A percentile compares a stretch with the other conserved stretches of the same genome.
Conservation (phyloP, 1,139 yeast genomes). For the Yamadazyma spencermartinsiae region DNA sequence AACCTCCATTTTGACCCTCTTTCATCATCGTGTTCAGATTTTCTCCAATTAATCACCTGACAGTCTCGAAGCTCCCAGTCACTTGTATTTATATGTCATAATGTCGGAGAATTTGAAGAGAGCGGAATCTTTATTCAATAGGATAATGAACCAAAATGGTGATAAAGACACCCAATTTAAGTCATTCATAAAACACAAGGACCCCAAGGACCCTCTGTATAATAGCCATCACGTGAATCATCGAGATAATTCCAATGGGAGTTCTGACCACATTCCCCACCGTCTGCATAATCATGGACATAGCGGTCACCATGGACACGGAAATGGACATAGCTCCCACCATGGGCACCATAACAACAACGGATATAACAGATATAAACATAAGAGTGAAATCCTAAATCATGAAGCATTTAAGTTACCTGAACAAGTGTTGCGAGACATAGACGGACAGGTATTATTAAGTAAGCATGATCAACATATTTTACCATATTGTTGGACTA, state of each 20-base stretch:
- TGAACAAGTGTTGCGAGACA: conserved; percentile 34
- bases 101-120: conserved; percentile 53
- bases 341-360: conserved; percentile 10
- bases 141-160: conserved; percentile 46
- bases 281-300: background rate
- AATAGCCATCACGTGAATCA: conserved; percentile 2
- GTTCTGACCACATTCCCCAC: conserved; percentile 1
- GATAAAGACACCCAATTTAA: conserved; percentile 11
- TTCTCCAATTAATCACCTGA: too few relatives aligned
- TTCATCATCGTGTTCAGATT: background rate
- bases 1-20: too few relatives aligned
- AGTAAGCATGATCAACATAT: conserved; percentile 38
- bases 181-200: conserved; percentile 6
- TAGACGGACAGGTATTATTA: conserved; percentile 24
- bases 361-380: conserved; percentile 9
- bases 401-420: conserved; percentile 31
- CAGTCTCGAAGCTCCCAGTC: background rate
- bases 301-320: conserved; percentile 5
- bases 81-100: too few relatives aligned
- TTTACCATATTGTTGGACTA: conserved; percentile 51
- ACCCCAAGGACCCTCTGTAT: background rate
- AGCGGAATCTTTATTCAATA: conserved; percentile 50
- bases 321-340: conserved; percentile 6
- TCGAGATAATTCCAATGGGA: conserved; percentile 5
- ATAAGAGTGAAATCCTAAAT: conserved; percentile 13